Conservation (phyloP, 352 stramenopile genomes). For the Plasmopara halstedii region DNA sequence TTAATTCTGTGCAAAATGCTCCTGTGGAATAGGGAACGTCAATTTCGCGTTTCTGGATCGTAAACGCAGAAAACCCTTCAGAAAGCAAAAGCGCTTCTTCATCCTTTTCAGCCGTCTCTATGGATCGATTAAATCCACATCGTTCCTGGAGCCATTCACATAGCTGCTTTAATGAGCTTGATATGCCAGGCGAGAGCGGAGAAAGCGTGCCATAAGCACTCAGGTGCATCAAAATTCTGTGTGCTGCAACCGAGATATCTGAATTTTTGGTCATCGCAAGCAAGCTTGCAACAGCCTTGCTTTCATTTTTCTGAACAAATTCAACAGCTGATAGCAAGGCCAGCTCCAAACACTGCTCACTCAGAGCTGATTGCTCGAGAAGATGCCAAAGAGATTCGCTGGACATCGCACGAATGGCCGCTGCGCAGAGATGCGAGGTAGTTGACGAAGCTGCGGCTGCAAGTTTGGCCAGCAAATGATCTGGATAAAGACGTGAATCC, state of each 20-base stretch:
- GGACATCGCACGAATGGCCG: conserved; percentile 52
- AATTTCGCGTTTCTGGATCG: conserved; percentile 6
- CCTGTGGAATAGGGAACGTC: not conserved
- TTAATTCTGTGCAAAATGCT: conserved; percentile 19
- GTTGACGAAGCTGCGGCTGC: conserved; percentile 32
- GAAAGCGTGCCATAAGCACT: conserved; percentile 15
- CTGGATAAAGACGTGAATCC: conserved; percentile 57
- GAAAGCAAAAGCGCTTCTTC: conserved; percentile 35
- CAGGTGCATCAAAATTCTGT: conserved; percentile 18
- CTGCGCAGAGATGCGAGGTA: conserved; percentile 39
- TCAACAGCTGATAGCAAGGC: conserved; percentile 25
- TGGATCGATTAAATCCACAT: conserved; percentile 7
- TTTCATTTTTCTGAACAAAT: conserved; percentile 33
- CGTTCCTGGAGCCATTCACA: conserved; percentile 29
- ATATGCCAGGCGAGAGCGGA: conserved; percentile 6
- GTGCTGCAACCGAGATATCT: conserved; percentile 16
- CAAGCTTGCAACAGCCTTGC: conserved; percentile 28
- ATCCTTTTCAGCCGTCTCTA: conserved; percentile 22
- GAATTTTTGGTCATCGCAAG: conserved; percentile 20
- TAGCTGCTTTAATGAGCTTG: conserved; percentile 19
- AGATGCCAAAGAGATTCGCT: conserved; percentile 48
- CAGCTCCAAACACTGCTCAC: conserved; percentile 30
- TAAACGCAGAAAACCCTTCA: conserved; percentile 29
- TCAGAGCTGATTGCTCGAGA: conserved; percentile 41
- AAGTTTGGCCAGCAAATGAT: conserved; percentile 57